phyloP scores from a whole-genome alignment of 176 grass and related monocot genomes.

The Musa troglodytarum region DNA sequence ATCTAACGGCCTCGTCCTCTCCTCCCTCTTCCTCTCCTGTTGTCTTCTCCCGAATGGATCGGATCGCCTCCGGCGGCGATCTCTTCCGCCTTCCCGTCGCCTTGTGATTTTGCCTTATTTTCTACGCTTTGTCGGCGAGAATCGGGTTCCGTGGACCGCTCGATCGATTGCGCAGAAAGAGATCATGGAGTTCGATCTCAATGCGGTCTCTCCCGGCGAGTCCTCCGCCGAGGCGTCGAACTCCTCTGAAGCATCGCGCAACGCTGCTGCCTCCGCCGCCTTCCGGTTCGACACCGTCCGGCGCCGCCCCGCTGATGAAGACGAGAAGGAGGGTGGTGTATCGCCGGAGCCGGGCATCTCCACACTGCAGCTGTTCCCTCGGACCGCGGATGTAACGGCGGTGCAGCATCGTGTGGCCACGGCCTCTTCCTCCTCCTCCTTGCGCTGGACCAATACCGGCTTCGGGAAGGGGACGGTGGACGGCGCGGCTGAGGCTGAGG shows the following conservation, averaged over 20 bases:
- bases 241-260: conserved; percentile 48
- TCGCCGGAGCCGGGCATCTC: conserved; percentile 16
- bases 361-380: conserved; percentile 63
- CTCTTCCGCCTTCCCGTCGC: not conserved
- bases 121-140: conserved; percentile 11
- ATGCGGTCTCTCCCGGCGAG: conserved; percentile 51
- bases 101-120: not conserved
- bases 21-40: no score
- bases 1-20: no score
- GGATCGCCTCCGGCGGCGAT: not conserved
- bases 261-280: conserved; percentile 18
- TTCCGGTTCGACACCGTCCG: conserved; percentile 33
- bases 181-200: conserved; percentile 81
- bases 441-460: conserved; percentile 12
- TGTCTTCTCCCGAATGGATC: conserved; percentile 13
- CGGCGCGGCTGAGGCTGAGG: not conserved
- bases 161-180: not conserved
- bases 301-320: conserved; percentile 8
- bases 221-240: conserved; percentile 11
- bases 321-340: conserved; percentile 19
- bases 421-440: not conserved
- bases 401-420: not conserved
- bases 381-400: not conserved
- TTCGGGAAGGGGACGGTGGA: conserved; percentile 8
- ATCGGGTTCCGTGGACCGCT: not conserved